phyloP scores from a whole-genome alignment of 2,329 filamentous ascomycete species.

The Curvularia eragrostidis region DNA sequence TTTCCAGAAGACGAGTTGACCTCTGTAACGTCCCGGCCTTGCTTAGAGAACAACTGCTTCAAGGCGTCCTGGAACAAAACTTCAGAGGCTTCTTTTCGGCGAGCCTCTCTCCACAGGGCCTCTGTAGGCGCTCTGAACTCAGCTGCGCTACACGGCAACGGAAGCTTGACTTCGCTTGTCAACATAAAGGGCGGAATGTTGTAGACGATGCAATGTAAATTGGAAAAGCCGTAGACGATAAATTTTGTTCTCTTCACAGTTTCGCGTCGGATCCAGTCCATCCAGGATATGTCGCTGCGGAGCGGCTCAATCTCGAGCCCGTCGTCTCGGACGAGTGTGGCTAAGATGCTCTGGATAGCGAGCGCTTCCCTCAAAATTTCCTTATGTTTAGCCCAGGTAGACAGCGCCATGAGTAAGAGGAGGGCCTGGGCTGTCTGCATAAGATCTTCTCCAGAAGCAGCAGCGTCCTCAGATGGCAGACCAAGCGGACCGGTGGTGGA shows the following conservation, averaged over 20 bases:
- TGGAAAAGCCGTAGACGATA: slow-evolving; percentile 65
- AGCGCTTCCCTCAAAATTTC: slow-evolving; percentile 64
- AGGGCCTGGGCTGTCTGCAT: slow-evolving; percentile 73
- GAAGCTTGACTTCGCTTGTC: slow-evolving; percentile 61
- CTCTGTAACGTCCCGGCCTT: slow-evolving; percentile 42
- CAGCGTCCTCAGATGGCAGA: slow-evolving; percentile 34
- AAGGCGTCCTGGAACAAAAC: slow-evolving; percentile 44
- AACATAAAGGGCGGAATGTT: slow-evolving; percentile 65
- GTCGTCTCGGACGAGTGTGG: slow-evolving; percentile 63
- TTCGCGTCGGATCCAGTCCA: slow-evolving; percentile 62
- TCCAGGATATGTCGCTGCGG: slow-evolving; percentile 61
- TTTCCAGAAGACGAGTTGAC: slow-evolving; percentile 59
- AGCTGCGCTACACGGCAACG: slow-evolving; percentile 61
- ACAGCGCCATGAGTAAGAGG: slow-evolving; percentile 66
- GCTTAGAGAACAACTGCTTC: slow-evolving; percentile 43
- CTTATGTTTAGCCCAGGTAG: slow-evolving; percentile 65
- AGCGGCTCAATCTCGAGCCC: slow-evolving; percentile 62
- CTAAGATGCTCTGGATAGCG: slow-evolving; percentile 63
- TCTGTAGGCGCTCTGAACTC: slow-evolving; percentile 63
- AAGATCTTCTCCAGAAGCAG: slow-evolving; percentile 33
- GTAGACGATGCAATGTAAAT: slow-evolving; percentile 67
- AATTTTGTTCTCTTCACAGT: slow-evolving; percentile 62
- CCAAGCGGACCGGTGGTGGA: slow-evolving; percentile 39
- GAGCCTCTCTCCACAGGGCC: slow-evolving; percentile 56
- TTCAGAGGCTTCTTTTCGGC: slow-evolving; percentile 31